Evolutionary conservation across 352 stramenopile species (phyloP).

Genomic region (Phytophthora litchii): DNA sequence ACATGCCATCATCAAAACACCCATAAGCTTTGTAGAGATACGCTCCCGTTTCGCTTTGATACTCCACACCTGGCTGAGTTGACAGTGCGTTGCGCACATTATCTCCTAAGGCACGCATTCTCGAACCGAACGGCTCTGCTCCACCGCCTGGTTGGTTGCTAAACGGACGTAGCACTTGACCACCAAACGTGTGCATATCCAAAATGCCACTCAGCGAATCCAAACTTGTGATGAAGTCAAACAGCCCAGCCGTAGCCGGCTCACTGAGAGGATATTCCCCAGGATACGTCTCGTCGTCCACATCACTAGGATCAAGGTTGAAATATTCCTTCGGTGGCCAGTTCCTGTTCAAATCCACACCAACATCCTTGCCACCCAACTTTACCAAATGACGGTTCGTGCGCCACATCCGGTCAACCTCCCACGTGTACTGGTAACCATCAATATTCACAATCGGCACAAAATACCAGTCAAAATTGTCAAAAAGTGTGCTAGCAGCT

Average conservation of each 20-base stretch:
- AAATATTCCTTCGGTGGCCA: conserved; percentile 68
- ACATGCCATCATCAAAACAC: conserved; percentile 73
- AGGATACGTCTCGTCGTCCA: conserved; percentile 62
- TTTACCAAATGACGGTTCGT: conserved; percentile 54
- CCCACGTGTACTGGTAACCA: conserved; percentile 78
- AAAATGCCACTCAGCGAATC: conserved; percentile 53
- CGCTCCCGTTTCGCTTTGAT: conserved; percentile 58
- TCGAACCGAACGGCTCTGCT: conserved; percentile 55
- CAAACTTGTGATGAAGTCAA: conserved; percentile 60
- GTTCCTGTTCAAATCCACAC: conserved; percentile 82
- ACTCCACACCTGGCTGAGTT: conserved; percentile 38
- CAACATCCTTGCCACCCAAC: conserved; percentile 37
- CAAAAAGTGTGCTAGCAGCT: conserved; percentile 29
- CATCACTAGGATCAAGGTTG: conserved; percentile 44
- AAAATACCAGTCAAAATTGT: conserved; percentile 78
- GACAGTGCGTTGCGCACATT: conserved; percentile 58
- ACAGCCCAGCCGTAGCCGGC: conserved; percentile 48
- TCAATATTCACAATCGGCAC: conserved; percentile 83
- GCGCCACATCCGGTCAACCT: conserved; percentile 66
- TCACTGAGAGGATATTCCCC: conserved; percentile 66
- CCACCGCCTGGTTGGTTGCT: conserved; percentile 49
- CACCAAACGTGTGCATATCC: conserved; percentile 71
- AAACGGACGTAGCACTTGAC: conserved; percentile 69
- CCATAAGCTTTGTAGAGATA: conserved; percentile 73
- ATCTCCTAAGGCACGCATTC: conserved; percentile 50